A percentile compares a stretch with the other conserved stretches of the same genome.
Evolutionary conservation across 164 flowering plant genomes (phyloP).

Genomic region (Piper betle): DNA sequence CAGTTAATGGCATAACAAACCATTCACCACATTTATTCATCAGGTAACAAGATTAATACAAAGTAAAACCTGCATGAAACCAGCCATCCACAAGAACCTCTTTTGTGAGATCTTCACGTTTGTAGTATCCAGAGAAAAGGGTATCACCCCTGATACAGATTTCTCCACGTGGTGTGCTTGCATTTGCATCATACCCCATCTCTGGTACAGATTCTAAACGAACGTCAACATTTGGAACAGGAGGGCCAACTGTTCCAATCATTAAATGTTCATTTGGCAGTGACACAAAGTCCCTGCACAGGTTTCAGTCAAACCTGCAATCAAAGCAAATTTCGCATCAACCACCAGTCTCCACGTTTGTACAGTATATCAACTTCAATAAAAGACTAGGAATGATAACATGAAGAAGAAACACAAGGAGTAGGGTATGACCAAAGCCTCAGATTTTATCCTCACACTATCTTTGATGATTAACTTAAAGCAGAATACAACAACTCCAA

Average conservation of each 20-base stretch:
- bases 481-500: too few species aligned
- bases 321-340: constrained; percentile 3
- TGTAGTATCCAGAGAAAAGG: constrained; percentile 82
- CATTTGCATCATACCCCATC: constrained; percentile 92
- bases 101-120: constrained; percentile 80
- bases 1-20: too few species aligned
- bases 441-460: too few species aligned
- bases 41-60: neutral
- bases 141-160: constrained; percentile 71
- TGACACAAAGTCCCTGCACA: constrained; percentile 93
- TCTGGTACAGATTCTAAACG: constrained; percentile 96
- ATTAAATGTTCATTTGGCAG: constrained; percentile 58
- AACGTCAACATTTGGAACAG: constrained; percentile 78
- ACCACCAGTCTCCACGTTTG: too few species aligned
- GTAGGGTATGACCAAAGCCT: too few species aligned
- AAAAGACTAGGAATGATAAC: too few species aligned
- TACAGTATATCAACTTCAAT: too few species aligned
- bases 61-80: constrained; percentile 72
- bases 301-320: constrained; percentile 82
- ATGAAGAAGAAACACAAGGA: too few species aligned
- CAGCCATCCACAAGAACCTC: constrained; percentile 88
- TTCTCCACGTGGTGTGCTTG: constrained; percentile 81
- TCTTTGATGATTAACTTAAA: too few species aligned
- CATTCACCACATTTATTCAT: too few species aligned
- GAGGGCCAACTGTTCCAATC: constrained; percentile 98